Base-by-base conservation (phyloP, 306 rosid species). In the Medicago truncatula region DNA sequence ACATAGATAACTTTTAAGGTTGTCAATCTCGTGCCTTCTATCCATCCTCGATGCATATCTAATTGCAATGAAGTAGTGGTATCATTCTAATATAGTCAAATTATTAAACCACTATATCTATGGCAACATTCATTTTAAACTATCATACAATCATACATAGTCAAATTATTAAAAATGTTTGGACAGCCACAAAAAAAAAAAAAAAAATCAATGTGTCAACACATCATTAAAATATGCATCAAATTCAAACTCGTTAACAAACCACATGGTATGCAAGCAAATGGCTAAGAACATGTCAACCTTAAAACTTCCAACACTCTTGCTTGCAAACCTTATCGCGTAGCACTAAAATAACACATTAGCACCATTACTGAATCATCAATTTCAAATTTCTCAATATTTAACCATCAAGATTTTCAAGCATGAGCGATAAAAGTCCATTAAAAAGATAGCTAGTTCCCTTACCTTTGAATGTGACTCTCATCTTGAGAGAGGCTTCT, bases 401-500 rank as follows among this genome's bases (percentile, higher is more conserved):
- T 57, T 13, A 47, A 40, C 14, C 7, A 70, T 71, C 20, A 16
- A 73, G 18, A 58, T 28, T 76, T 65, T 16, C 17, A 53, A 41
- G 21, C 46, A 67, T 6, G 20, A 9, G 21, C n/a, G 12, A 52
- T 25, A 23, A 38, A 38, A 38, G 16, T 4, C 69, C 69, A 10
- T 44, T 18, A 54, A 9, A 61, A 18, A 59, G 60, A 43, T 28
- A 46, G 50, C 62, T 65, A 28, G 70, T 9, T 39, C 18, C 18
- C 68, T 80, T 40, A 50, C 74, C 61, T 49, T 64, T 69, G 34
- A 25, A 52, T 49, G 54, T 25, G 17, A 70, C 3, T 56, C 76
- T 88, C 92, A 95, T 84, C 84, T 88, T n/a, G 91, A 85, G 15
- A 81, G 52, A 47, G 99, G 97, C 86, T 95, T 95, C 76, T 92